Conservation (phyloP, 2,329 filamentous ascomycete species). For the Endocalyx cinctus region DNA sequence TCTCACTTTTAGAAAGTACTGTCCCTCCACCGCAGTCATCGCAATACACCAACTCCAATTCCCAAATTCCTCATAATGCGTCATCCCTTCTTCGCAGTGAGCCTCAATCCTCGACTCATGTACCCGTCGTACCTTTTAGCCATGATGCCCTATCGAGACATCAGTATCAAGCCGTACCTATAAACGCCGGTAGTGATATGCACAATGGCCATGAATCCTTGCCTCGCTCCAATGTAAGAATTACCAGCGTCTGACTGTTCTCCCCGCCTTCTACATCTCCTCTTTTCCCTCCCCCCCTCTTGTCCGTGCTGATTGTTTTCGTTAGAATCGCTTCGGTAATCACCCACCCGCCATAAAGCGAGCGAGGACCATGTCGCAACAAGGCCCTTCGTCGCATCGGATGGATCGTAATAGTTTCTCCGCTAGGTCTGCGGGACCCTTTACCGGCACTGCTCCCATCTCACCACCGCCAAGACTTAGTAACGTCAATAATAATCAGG, state of each 20-base stretch:
- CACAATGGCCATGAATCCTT: slow-evolving; percentile 18
- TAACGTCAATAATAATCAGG: slow-evolving; percentile 19
- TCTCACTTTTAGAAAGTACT: slow-evolving; percentile 21
- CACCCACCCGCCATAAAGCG: slow-evolving; percentile 26
- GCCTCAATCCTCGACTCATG: slow-evolving; percentile 22
- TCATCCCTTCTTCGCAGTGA: slow-evolving; percentile 19
- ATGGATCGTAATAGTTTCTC: slow-evolving; percentile 43
- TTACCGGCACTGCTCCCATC: slow-evolving; percentile 30
- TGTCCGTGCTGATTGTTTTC: slow-evolving; percentile 15
- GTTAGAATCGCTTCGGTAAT: slow-evolving; percentile 21
- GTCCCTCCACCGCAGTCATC: slow-evolving; percentile 18
- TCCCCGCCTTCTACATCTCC: too few relatives aligned
- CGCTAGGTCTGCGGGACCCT: slow-evolving; percentile 33
- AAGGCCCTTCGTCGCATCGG: slow-evolving; percentile 26
- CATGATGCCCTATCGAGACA: slow-evolving; percentile 22
- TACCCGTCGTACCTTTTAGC: slow-evolving; percentile 15
- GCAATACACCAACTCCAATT: slow-evolving; percentile 15
- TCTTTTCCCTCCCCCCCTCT: too few relatives aligned
- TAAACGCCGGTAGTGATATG: slow-evolving; percentile 18
- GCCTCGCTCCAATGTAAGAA: too few relatives aligned
- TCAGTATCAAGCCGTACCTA: slow-evolving; percentile 27
- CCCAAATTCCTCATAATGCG: slow-evolving; percentile 17
- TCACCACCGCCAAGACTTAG: slow-evolving; percentile 26
- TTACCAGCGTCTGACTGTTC: too few relatives aligned
- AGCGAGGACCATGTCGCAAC: slow-evolving; percentile 31